phyloP scores from a whole-genome alignment of 495 filamentous ascomycete genomes.

The Friedmanniomyces endolithicus region DNA sequence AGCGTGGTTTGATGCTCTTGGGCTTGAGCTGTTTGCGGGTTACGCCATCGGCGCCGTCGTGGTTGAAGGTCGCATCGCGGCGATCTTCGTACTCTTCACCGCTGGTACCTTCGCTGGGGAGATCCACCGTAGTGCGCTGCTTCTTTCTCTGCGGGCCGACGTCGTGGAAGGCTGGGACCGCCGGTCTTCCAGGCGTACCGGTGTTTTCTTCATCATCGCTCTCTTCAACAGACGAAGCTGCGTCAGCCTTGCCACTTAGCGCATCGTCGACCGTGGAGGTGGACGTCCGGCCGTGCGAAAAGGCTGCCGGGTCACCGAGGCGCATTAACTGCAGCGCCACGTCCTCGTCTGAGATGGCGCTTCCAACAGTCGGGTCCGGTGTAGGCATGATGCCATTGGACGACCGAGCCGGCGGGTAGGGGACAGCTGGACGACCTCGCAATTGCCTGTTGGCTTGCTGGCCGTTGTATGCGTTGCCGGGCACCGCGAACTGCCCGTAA shows the following conservation, averaged over 20 bases:
- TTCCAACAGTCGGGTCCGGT: slow-evolving; percentile 77
- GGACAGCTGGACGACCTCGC: slow-evolving; percentile 45
- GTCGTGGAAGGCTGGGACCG: slow-evolving; percentile 11
- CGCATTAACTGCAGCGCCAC: slow-evolving; percentile 93
- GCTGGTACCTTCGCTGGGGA: slow-evolving; percentile 58
- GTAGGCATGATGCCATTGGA: slow-evolving; percentile 62
- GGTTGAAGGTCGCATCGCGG: slow-evolving; percentile 43
- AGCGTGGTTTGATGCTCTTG: slow-evolving; percentile 24
- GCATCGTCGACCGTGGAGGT: slow-evolving; percentile 90
- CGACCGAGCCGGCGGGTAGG: slow-evolving; percentile 34
- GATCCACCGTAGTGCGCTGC: slow-evolving; percentile 50
- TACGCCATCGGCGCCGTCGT: slow-evolving; percentile 29
- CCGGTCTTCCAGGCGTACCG: slow-evolving; percentile 30
- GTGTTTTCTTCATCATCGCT: slow-evolving; percentile 58
- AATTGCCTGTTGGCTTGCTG: slow-evolving; percentile 50
- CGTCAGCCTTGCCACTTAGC: slow-evolving; percentile 75
- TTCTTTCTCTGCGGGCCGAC: slow-evolving; percentile 9
- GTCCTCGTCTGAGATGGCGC: slow-evolving; percentile 94
- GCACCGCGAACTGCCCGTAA: not conserved
- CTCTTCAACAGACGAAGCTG: slow-evolving; percentile 72
- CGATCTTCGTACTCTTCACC: slow-evolving; percentile 53
- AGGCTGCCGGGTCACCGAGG: slow-evolving; percentile 80
- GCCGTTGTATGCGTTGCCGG: slow-evolving; percentile 36
- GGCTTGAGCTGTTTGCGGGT: slow-evolving; percentile 30
- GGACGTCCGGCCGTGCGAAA: slow-evolving; percentile 78